These are phyloP conservation scores for Luvunga scandens DNA, from an alignment of 345 rosid species.

Conservation along the genomic window DNA sequence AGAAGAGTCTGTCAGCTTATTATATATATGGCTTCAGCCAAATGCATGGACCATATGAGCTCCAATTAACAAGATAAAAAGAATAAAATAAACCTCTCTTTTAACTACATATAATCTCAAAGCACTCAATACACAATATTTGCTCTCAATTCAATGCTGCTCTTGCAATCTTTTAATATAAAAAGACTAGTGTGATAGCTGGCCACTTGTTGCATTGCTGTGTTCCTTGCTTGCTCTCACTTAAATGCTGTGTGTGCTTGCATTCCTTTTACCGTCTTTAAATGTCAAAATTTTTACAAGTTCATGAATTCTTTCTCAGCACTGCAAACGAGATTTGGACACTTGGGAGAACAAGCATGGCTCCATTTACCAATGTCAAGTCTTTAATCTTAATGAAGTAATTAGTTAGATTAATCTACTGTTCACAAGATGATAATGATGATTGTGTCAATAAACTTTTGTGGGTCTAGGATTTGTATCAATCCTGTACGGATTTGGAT, in stretches of 20 bases:
- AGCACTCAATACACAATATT: neutral
- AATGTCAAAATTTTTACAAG: neutral
- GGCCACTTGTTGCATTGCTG: neutral
- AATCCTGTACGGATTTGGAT: conserved; percentile 1
- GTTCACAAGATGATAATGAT: neutral
- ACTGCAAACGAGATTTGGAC: neutral
- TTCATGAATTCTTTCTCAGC: neutral
- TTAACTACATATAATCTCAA: neutral
- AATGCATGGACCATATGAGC: neutral
- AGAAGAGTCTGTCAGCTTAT: neutral
- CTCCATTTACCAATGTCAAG: conserved; percentile 3
- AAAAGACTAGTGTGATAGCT: neutral
- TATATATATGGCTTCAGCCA: neutral
- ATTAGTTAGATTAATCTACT: neutral
- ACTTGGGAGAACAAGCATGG: neutral
- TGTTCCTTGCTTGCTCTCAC: neutral
- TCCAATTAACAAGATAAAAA: neutral
- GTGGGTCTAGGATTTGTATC: neutral
- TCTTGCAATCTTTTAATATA: neutral
- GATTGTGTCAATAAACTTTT: neutral
- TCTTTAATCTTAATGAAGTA: neutral
- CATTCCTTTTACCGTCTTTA: neutral
- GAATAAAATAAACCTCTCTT: neutral
- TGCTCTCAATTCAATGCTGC: conserved; percentile 3
- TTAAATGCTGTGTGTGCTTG: neutral